Evolutionary conservation across 768 basidiomycete genomes (phyloP).

Genomic region (Scleroderma citrinum): DNA sequence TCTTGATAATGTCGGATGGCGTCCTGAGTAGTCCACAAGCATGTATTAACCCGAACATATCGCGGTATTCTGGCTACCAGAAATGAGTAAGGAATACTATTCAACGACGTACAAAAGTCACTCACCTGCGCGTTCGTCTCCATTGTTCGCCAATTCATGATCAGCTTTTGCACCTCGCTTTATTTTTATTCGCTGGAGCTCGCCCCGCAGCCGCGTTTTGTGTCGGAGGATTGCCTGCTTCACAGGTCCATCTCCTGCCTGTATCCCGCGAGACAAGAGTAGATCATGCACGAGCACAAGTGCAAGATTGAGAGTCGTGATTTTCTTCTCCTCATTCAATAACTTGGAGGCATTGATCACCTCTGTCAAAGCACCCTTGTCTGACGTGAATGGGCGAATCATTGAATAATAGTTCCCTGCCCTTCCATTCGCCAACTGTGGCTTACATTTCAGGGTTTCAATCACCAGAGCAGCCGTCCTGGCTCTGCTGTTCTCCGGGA

Average conservation of each 20-base stretch:
- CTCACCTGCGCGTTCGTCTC: constrained; percentile 61
- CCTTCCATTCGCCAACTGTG: not conserved
- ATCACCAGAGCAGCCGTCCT: constrained; percentile 84
- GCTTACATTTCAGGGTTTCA: constrained; percentile 91
- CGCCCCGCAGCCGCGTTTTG: constrained; percentile 82
- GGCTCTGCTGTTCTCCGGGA: constrained; percentile 71
- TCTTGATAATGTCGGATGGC: constrained; percentile 53
- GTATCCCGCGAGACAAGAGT: constrained; percentile 77
- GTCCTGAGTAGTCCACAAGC: constrained; percentile 58
- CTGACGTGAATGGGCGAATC: constrained; percentile 33
- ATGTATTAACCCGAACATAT: constrained; percentile 80
- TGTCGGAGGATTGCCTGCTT: constrained; percentile 86
- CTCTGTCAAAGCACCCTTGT: constrained; percentile 68
- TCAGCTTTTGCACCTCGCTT: constrained; percentile 64
- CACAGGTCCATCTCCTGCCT: constrained; percentile 84
- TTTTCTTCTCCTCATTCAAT: constrained; percentile 63
- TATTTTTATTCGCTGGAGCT: constrained; percentile 80
- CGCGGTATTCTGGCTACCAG: constrained; percentile 64
- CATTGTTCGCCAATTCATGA: constrained; percentile 54
- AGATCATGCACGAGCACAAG: constrained; percentile 90
- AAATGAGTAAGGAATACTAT: not conserved
- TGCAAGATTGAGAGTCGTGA: constrained; percentile 71
- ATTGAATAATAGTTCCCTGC: constrained; percentile 7
- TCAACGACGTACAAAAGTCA: not conserved
- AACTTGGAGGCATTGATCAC: constrained; percentile 65